phyloP scores from a whole-genome alignment of 2,329 filamentous ascomycete genomes.

The Diaporthe sp. region DNA sequence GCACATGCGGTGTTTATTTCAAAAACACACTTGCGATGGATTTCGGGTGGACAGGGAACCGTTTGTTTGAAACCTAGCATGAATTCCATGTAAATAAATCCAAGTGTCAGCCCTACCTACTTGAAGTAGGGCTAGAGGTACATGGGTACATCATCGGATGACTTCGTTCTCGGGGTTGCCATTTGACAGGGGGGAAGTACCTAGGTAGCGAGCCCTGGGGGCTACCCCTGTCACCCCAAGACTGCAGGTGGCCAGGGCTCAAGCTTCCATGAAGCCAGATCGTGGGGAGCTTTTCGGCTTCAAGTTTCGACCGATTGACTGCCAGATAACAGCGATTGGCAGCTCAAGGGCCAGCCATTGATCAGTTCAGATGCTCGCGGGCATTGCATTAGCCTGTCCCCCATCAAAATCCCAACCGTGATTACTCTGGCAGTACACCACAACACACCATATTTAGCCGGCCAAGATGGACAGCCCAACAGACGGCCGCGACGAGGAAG shows the following conservation, averaged over 20 bases:
- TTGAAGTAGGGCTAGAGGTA: not conserved
- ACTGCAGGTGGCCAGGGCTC: slow-evolving; percentile 22
- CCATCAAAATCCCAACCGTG: fast-evolving
- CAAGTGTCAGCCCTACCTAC: not conserved
- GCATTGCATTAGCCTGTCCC: too few species aligned
- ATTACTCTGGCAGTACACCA: not conserved
- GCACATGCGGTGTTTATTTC: not conserved
- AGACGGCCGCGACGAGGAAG: slow-evolving; percentile 59
- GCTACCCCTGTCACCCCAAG: not conserved
- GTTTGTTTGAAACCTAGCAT: not conserved
- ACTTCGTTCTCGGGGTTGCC: slow-evolving; percentile 5
- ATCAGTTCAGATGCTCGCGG: not conserved
- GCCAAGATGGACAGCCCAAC: slow-evolving; percentile 47
- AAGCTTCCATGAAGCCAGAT: slow-evolving; percentile 30
- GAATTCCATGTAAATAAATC: not conserved
- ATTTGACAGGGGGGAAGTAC: not conserved
- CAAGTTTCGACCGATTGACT: not conserved
- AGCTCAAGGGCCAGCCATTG: slow-evolving; percentile 3
- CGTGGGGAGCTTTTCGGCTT: slow-evolving; percentile 17
- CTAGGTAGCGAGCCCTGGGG: not conserved
- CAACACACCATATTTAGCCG: not conserved
- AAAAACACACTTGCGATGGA: too few species aligned
- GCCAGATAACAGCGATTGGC: not conserved
- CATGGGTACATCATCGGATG: slow-evolving; percentile 6
- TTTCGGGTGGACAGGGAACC: too few species aligned